A percentile compares a stretch with the other conserved stretches of the same genome.
Conservation (phyloP, 495 filamentous ascomycete genomes). For the Annulohypoxylon nitens region DNA sequence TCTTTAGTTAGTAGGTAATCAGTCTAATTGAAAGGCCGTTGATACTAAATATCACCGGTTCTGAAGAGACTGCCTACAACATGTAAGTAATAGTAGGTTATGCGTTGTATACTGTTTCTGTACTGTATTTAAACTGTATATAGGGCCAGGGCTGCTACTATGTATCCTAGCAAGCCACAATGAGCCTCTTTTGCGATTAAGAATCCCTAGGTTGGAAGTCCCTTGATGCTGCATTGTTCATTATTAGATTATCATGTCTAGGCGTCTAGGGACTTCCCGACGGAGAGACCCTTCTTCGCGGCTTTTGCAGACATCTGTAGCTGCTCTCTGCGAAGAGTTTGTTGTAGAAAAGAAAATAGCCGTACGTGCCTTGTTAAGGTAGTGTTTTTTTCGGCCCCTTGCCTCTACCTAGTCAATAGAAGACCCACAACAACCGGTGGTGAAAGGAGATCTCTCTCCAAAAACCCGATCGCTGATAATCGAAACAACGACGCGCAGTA, state of each 20-base stretch:
- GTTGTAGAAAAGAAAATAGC: constrained; percentile 1
- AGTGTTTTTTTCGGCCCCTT: constrained; percentile 27
- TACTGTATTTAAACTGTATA: constrained; percentile 7
- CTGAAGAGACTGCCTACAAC: not conserved
- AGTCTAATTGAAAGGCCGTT: not conserved
- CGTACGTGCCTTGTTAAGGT: constrained; percentile 16
- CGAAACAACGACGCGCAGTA: constrained; percentile 37
- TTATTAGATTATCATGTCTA: not conserved
- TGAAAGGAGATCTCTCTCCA: constrained; percentile 20
- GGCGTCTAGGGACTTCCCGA: constrained; percentile 11
- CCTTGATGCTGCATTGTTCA: not conserved
- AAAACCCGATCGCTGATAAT: constrained; percentile 21
- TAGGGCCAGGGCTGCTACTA: constrained; percentile 7
- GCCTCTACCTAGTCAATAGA: constrained; percentile 4
- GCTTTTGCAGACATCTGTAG: not conserved
- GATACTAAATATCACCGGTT: not conserved
- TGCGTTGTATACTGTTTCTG: not conserved
- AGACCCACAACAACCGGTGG: constrained; percentile 25
- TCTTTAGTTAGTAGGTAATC: not conserved
- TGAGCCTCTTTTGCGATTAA: constrained; percentile 5
- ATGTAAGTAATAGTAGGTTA: not conserved
- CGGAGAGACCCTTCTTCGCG: constrained; percentile 1
- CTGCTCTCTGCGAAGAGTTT: not conserved
- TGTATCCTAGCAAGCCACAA: constrained; percentile 3
- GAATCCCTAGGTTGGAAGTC: constrained; percentile 1